Evolutionary conservation across 768 basidiomycete genomes (phyloP).

Genomic region (Russula abietina): DNA sequence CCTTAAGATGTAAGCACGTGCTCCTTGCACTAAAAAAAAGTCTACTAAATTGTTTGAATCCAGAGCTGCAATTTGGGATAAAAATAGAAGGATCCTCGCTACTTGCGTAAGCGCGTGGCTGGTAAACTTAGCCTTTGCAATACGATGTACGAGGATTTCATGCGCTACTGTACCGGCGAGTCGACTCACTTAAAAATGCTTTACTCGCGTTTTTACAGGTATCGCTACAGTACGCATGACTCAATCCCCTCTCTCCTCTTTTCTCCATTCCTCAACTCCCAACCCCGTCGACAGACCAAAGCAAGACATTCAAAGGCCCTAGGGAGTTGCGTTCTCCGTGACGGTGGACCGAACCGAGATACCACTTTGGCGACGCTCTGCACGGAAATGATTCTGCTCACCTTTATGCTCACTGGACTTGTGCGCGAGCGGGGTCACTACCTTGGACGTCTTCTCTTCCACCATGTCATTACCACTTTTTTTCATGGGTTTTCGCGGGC

Average conservation of each 20-base stretch:
- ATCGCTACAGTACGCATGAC: constrained; percentile 1
- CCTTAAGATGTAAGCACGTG: constrained; percentile 9
- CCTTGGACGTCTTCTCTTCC: constrained; percentile 19
- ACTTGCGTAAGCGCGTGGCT: constrained; percentile 8
- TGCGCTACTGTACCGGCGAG: not conserved
- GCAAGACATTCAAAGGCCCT: not conserved
- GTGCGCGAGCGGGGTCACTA: constrained; percentile 18
- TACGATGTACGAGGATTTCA: constrained; percentile 14
- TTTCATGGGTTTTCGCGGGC: not conserved
- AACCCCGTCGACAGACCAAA: not conserved
- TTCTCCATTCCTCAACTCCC: not conserved
- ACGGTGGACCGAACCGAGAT: not conserved
- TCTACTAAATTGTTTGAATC: not conserved
- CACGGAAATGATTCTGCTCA: constrained; percentile 13
- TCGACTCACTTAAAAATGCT: not conserved
- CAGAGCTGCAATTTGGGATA: constrained; percentile 17
- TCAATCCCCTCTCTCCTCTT: not conserved
- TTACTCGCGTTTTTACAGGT: not conserved
- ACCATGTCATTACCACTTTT: constrained; percentile 3
- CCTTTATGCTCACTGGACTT: constrained; percentile 13
- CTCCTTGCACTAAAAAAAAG: too few relatives aligned
- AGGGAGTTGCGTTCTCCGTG: not conserved
- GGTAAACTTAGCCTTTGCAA: constrained; percentile 11
- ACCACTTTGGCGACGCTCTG: constrained; percentile 2
- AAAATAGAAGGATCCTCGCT: constrained; percentile 1